Percentiles rank a stretch among this genome's conserved stretches.
Evolutionary conservation across 2,329 filamentous ascomycete species (phyloP).

Genomic region (Monosporascus ibericus): DNA sequence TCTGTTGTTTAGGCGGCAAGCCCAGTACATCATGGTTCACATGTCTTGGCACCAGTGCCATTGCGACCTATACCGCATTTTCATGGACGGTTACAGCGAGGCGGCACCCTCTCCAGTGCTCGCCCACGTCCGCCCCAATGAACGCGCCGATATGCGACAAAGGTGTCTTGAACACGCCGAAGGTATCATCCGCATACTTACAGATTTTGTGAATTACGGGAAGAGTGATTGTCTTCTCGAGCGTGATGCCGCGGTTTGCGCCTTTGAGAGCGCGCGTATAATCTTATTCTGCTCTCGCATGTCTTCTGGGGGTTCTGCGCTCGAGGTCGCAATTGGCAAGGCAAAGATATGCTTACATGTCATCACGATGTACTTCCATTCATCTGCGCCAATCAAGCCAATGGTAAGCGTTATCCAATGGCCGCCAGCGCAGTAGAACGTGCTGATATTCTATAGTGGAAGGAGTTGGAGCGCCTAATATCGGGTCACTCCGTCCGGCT

Average conservation of each 20-base stretch:
- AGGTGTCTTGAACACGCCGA: constrained; percentile 32
- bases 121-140: constrained; percentile 18
- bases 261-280: constrained; percentile 34
- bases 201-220: constrained; percentile 21
- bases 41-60: constrained; percentile 36
- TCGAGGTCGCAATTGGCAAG: constrained; percentile 18
- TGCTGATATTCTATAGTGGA: constrained; percentile 12
- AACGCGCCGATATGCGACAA: constrained; percentile 24
- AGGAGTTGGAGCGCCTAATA: constrained; percentile 22
- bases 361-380: constrained; percentile 20
- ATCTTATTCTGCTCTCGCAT: constrained; percentile 27
- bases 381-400: constrained; percentile 22
- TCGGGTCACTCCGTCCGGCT: constrained; percentile 20
- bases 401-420: constrained; percentile 13
- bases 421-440: too few relatives aligned
- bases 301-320: constrained; percentile 11
- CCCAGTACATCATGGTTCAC: constrained; percentile 26
- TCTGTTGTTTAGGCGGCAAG: constrained; percentile 10
- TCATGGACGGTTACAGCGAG: constrained; percentile 34
- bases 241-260: constrained; percentile 36
- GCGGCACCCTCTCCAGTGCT: constrained; percentile 28
- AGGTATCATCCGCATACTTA: constrained; percentile 29
- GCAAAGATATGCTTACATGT: constrained; percentile 22
- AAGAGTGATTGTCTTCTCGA: constrained; percentile 27
- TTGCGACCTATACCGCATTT: constrained; percentile 38